Percentiles rank a stretch among this genome's conserved stretches.
These are phyloP conservation scores for Eucalyptus sp. DNA, from an alignment of 345 rosid species.

Conservation along the genomic window DNA sequence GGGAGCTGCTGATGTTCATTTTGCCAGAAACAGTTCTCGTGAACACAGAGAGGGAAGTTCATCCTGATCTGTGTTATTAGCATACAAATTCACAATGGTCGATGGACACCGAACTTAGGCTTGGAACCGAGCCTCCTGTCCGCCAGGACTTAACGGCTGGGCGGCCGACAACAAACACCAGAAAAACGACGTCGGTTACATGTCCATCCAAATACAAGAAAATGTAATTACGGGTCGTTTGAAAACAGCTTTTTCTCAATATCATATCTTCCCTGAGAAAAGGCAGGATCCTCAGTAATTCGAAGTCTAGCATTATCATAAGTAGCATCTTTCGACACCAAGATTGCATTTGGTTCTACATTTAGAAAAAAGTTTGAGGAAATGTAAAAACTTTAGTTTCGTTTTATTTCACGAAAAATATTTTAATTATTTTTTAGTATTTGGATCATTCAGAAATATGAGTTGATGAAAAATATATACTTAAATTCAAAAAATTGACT, in stretches of 20 bases:
- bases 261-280: neutral
- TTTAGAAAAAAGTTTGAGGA: too few species aligned
- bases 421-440: too few species aligned
- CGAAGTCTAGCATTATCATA: neutral
- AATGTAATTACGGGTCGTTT: neutral
- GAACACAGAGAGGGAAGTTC: neutral
- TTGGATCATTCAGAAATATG: too few species aligned
- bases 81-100: neutral
- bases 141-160: neutral
- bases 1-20: neutral
- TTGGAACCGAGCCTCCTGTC: neutral
- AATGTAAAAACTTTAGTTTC: neutral
- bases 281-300: neutral
- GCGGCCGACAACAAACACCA: neutral
- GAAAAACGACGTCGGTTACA: neutral
- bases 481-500: too few species aligned
- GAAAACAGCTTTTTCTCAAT: neutral
- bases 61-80: neutral
- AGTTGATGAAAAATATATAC: too few species aligned
- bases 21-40: neutral
- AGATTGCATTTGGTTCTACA: too few species aligned
- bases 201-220: neutral
- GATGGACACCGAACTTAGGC: neutral
- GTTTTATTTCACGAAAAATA: accelerated
- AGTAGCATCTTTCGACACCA: neutral